Conservation (phyloP, 1,284 basidiomycete genomes). For the Vanrija humicola region DNA sequence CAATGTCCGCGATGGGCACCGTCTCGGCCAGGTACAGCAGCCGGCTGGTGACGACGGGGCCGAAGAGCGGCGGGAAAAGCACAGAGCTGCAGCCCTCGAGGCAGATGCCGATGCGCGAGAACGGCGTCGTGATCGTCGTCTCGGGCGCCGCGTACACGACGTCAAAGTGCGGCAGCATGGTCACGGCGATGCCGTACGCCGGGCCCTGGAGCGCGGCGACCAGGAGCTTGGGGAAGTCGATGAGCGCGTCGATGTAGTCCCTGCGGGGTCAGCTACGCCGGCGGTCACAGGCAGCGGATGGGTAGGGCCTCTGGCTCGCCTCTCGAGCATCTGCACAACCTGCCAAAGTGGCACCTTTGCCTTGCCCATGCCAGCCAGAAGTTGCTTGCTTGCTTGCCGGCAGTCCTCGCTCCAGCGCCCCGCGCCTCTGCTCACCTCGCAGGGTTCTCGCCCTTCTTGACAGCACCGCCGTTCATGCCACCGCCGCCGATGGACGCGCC, state of each 20-base stretch:
- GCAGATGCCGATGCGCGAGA: constrained; percentile 1
- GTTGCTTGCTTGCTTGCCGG: too few species aligned
- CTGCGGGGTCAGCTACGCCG: too few species aligned
- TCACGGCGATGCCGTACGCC: background rate
- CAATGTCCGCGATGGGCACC: background rate
- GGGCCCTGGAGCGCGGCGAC: background rate
- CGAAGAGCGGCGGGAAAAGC: constrained; percentile 1
- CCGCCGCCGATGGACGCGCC: background rate
- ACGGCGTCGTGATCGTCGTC: background rate
- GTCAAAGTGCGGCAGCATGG: constrained; percentile 1
- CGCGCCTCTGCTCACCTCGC: background rate
- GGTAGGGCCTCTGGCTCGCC: too few species aligned
- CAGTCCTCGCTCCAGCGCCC: too few species aligned
- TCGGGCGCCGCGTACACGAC: background rate
- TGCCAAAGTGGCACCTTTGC: too few species aligned
- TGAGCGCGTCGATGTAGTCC: background rate
- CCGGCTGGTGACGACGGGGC: background rate
- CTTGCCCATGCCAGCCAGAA: too few species aligned
- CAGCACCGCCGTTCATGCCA: background rate
- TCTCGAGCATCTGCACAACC: too few species aligned
- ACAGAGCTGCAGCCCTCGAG: background rate
- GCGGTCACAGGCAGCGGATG: too few species aligned
- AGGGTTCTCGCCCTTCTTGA: background rate
- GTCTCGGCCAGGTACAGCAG: background rate
- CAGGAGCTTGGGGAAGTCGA: constrained; percentile 3